These are phyloP conservation scores for Taiwanofungus camphoratus DNA, from an alignment of 1,284 basidiomycete genomes.

Conservation along the genomic window DNA sequence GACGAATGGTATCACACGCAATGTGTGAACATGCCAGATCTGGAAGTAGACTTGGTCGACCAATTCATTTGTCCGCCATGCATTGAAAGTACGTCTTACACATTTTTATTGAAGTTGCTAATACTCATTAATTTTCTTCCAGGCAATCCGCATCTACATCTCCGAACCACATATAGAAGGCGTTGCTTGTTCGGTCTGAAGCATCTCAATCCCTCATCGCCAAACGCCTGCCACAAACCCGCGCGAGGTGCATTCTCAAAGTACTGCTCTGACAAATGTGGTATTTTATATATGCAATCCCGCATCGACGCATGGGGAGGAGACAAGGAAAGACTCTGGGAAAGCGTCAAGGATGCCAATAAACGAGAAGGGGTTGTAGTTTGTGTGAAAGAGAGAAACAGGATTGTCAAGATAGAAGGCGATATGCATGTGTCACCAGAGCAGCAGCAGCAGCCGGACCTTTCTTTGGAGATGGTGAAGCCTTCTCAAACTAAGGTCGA, in stretches of 20 bases:
- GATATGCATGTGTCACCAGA: background rate
- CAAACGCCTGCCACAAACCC: slow-evolving; percentile 69
- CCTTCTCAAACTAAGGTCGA: slow-evolving; percentile 34
- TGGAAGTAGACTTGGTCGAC: slow-evolving; percentile 77
- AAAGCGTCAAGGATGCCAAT: slow-evolving; percentile 59
- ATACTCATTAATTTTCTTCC: slow-evolving; percentile 8
- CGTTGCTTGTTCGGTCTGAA: slow-evolving; percentile 65
- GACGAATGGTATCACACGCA: slow-evolving; percentile 87
- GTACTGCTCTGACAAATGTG: slow-evolving; percentile 80
- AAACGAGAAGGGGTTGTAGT: slow-evolving; percentile 66
- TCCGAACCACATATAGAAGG: slow-evolving; percentile 74
- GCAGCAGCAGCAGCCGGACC: background rate
- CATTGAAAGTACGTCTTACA: slow-evolving; percentile 52
- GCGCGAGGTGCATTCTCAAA: slow-evolving; percentile 76
- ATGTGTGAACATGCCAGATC: slow-evolving; percentile 73
- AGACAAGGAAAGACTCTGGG: slow-evolving; percentile 59
- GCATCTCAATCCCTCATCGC: slow-evolving; percentile 52
- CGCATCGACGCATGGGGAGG: slow-evolving; percentile 62
- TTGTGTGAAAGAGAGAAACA: slow-evolving; percentile 16
- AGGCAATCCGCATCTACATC: slow-evolving; percentile 56
- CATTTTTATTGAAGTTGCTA: background rate
- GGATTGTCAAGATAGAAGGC: slow-evolving; percentile 6
- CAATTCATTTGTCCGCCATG: slow-evolving; percentile 82
- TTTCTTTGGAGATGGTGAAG: slow-evolving; percentile 19
- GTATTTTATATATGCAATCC: slow-evolving; percentile 58